Evolutionary conservation across 176 grass and related monocot species (phyloP).

Genomic region (Themeda triandra): DNA sequence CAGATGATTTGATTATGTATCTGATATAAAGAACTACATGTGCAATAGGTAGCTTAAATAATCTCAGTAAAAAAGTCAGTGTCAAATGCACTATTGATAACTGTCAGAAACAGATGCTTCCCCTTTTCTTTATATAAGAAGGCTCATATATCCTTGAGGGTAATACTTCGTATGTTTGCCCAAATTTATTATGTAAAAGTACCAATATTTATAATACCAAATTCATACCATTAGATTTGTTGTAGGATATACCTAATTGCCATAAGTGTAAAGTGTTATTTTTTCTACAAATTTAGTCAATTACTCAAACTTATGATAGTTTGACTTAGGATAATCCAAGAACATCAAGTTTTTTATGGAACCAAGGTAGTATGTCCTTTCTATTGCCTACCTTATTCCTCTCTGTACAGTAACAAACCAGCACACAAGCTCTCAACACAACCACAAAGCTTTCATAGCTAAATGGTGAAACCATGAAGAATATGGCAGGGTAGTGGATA

Average conservation of each 20-base stretch:
- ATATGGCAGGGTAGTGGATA: neutral
- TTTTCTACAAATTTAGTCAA: neutral
- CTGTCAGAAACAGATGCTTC: neutral
- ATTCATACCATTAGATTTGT: neutral
- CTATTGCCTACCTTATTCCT: neutral
- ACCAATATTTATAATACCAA: neutral
- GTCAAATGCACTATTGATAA: neutral
- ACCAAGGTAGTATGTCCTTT: too few relatives aligned
- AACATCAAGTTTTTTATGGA: neutral
- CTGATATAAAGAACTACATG: neutral
- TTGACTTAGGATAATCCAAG: neutral
- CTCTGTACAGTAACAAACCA: neutral
- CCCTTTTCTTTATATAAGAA: neutral
- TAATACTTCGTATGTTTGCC: neutral
- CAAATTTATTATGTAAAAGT: neutral
- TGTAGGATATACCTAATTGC: neutral
- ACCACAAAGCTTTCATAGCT: neutral
- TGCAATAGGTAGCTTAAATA: too few relatives aligned
- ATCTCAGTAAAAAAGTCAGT: neutral
- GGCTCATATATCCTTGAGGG: neutral
- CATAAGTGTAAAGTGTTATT: neutral
- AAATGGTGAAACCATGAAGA: neutral
- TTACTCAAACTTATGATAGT: neutral
- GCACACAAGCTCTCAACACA: neutral
- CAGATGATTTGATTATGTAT: neutral